Evolutionary conservation across 2,329 filamentous ascomycete genomes (phyloP).

Genomic region (Botrytis tulipae): DNA sequence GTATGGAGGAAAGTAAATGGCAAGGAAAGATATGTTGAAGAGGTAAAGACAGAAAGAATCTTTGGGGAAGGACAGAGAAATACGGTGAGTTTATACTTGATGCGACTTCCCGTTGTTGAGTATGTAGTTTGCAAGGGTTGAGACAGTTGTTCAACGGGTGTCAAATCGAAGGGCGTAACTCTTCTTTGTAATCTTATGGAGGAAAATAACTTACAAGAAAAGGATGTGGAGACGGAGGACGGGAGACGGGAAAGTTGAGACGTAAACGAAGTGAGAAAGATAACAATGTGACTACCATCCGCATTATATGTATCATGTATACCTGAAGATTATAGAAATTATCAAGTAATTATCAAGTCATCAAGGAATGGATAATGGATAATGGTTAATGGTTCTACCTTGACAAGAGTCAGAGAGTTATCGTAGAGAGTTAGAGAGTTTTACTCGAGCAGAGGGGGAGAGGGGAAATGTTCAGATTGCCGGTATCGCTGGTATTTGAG

Average conservation of each 20-base stretch:
- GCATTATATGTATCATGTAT: neutral
- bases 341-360: constrained; percentile 5
- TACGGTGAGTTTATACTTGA: constrained; percentile 12
- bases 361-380: neutral
- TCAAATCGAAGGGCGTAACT: constrained; percentile 16
- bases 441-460: neutral
- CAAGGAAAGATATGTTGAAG: neutral
- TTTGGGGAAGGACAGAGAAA: neutral
- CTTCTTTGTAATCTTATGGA: neutral
- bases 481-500: constrained; percentile 7
- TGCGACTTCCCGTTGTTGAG: constrained; percentile 12
- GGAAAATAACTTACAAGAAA: constrained; percentile 10
- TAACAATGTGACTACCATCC: neutral
- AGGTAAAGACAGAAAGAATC: neutral
- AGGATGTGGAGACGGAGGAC: constrained; percentile 3
- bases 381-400: neutral
- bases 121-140: constrained; percentile 15
- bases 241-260: neutral
- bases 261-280: neutral
- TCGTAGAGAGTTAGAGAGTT: neutral
- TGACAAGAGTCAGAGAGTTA: neutral
- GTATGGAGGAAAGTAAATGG: neutral
- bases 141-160: constrained; percentile 17
- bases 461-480: neutral
- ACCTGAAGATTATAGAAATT: neutral